These are phyloP conservation scores for Amaranthus tricolor DNA, from an alignment of 179 eudicot species.

Conservation along the genomic window DNA sequence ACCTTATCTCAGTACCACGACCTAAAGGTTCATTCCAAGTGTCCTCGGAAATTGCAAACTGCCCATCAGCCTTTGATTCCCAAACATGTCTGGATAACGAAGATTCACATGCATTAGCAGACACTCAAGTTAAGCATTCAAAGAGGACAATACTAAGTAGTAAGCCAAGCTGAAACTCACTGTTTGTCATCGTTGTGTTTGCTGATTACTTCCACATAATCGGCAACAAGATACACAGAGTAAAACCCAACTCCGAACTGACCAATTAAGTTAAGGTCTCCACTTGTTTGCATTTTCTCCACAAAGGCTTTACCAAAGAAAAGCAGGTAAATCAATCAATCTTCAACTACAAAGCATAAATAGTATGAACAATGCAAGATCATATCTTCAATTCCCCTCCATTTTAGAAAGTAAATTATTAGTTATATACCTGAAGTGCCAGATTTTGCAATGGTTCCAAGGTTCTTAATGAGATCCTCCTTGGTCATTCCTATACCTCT, in stretches of 20 bases:
- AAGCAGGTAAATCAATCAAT: constrained; percentile 6
- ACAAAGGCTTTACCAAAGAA: constrained; percentile 62
- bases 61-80: constrained; percentile 99
- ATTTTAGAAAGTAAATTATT: neutral
- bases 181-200: constrained; percentile 95
- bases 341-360: neutral
- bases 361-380: neutral
- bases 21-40: constrained; percentile 98
- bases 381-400: neutral
- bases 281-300: constrained; percentile 98
- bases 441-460: constrained; percentile 95
- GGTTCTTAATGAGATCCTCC: constrained; percentile 89
- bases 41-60: constrained; percentile 98
- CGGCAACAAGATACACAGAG: constrained; percentile 96
- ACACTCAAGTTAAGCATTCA: neutral
- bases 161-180: constrained; percentile 36
- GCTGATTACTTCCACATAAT: constrained; percentile 97
- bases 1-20: constrained; percentile 97
- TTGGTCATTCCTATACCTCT: constrained; percentile 96
- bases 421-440: constrained; percentile 89
- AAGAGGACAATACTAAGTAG: neutral
- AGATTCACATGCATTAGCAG: constrained; percentile 14
- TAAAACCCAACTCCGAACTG: constrained; percentile 94
- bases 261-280: constrained; percentile 92
- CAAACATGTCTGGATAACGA: constrained; percentile 71